These are phyloP conservation scores for Rugosomyces carneus DNA, from an alignment of 1,284 basidiomycete species.

Conservation along the genomic window DNA sequence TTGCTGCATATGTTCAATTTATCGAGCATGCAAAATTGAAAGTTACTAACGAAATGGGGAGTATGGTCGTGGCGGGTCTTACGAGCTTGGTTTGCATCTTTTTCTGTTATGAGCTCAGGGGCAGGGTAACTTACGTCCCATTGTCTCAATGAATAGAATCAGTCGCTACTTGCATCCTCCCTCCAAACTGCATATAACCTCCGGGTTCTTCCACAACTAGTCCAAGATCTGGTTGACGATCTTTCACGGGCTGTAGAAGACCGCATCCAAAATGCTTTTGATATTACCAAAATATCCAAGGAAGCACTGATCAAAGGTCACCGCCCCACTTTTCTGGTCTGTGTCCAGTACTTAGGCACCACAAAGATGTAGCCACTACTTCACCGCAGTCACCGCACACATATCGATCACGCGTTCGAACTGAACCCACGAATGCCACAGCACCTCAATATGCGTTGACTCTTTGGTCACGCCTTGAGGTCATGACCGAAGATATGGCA, in stretches of 20 bases:
- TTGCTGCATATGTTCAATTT: conserved; percentile 63
- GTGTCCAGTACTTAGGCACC: neutral
- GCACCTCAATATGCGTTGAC: conserved; percentile 78
- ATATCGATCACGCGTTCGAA: conserved; percentile 78
- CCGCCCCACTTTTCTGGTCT: conserved; percentile 1
- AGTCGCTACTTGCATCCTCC: conserved; percentile 82
- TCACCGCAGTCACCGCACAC: conserved; percentile 32
- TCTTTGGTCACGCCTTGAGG: conserved; percentile 80
- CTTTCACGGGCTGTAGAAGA: conserved; percentile 81
- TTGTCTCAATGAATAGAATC: conserved; percentile 51
- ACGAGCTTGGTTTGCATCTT: conserved; percentile 54
- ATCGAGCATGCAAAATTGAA: conserved; percentile 65
- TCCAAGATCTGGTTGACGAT: conserved; percentile 75
- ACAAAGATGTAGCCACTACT: conserved; percentile 32
- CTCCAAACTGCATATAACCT: conserved; percentile 95
- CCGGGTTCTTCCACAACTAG: conserved; percentile 75
- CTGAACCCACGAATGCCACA: conserved; percentile 79
- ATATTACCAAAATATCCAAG: conserved; percentile 78
- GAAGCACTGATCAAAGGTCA: conserved; percentile 75
- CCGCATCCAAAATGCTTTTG: conserved; percentile 79
- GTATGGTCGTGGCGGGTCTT: conserved; percentile 77
- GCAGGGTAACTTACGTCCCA: conserved; percentile 12
- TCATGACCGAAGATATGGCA: conserved; percentile 83
- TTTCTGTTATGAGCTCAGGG: neutral
- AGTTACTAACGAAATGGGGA: conserved; percentile 82